Percentiles rank a stretch among this genome's conserved stretches.
phyloP scores from a whole-genome alignment of 2,329 filamentous ascomycete genomes.

The Ophiostoma montium region DNA sequence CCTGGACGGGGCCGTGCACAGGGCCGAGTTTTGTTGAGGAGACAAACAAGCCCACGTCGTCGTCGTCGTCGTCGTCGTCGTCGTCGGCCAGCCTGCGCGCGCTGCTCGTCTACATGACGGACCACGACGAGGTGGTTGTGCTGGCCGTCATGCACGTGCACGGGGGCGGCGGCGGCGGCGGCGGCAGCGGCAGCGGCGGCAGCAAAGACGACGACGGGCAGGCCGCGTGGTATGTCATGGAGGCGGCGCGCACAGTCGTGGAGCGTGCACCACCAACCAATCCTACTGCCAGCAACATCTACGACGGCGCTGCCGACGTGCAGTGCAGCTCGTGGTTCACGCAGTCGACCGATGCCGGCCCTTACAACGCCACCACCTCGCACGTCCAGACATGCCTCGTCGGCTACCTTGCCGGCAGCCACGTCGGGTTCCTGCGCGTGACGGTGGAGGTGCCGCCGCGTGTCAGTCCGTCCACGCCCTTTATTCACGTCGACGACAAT shows the following conservation, averaged over 20 bases:
- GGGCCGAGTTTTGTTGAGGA: background rate
- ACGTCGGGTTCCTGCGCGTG: conserved; percentile 41
- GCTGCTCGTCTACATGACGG: conserved; percentile 37
- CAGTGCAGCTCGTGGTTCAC: conserved; percentile 41
- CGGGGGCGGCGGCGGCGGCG: conserved; percentile 5
- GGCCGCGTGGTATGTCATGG: conserved; percentile 32
- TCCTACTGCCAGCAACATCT: background rate
- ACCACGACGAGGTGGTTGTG: conserved; percentile 35
- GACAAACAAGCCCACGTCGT: background rate
- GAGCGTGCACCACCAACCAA: background rate
- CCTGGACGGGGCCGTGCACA: conserved; percentile 30
- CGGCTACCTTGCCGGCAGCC: conserved; percentile 35
- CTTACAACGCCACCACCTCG: background rate
- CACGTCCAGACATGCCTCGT: conserved; percentile 24
- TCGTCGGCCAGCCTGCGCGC: conserved; percentile 18
- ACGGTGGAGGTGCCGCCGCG: conserved; percentile 19
- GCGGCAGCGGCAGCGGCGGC: conserved; percentile 7
- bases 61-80: too few species aligned
- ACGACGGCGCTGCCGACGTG: conserved; percentile 20
- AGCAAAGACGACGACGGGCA: too few species aligned
- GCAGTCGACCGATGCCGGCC: conserved; percentile 19
- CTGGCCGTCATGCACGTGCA: conserved; percentile 24
- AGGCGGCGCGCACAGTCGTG: conserved; percentile 34
- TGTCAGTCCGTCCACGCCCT: conserved; percentile 22
- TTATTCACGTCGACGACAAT: conserved; percentile 20